Conservation (phyloP, 306 rosid species). For the Lablab purpureus region DNA sequence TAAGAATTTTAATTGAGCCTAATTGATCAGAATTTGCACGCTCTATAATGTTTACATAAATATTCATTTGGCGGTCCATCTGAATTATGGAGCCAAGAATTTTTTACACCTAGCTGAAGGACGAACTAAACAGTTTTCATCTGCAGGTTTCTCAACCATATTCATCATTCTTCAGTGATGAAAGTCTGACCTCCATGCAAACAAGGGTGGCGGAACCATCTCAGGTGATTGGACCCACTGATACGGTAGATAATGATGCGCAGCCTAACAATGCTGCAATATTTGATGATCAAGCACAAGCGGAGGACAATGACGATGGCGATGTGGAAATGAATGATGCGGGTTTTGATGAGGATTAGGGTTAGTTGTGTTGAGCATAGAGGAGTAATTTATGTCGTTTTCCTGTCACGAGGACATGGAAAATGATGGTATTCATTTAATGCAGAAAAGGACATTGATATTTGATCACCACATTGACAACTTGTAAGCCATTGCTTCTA, state of each 20-base stretch:
- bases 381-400: neutral
- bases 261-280: conserved; percentile 23
- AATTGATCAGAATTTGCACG: conserved; percentile 3
- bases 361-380: conserved; percentile 27
- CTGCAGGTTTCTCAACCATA: conserved; percentile 82
- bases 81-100: neutral
- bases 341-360: conserved; percentile 49
- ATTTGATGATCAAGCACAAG: conserved; percentile 36
- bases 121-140: conserved; percentile 14
- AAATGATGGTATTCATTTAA: neutral
- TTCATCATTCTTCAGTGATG: conserved; percentile 73
- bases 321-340: conserved; percentile 47
- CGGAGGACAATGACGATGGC: conserved; percentile 47
- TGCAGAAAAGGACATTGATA: neutral
- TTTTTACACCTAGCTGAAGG: neutral
- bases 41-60: conserved; percentile 1
- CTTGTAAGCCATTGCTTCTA: neutral
- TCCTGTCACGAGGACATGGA: neutral
- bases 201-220: conserved; percentile 28
- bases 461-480: neutral
- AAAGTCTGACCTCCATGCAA: conserved; percentile 63
- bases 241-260: neutral
- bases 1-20: conserved; percentile 1
- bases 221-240: neutral
- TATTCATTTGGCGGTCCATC: conserved; percentile 8